Percentiles rank a stretch among this genome's conserved stretches.
Conservation (phyloP, 2,329 filamentous ascomycete species). For the Venturia oleaginea region DNA sequence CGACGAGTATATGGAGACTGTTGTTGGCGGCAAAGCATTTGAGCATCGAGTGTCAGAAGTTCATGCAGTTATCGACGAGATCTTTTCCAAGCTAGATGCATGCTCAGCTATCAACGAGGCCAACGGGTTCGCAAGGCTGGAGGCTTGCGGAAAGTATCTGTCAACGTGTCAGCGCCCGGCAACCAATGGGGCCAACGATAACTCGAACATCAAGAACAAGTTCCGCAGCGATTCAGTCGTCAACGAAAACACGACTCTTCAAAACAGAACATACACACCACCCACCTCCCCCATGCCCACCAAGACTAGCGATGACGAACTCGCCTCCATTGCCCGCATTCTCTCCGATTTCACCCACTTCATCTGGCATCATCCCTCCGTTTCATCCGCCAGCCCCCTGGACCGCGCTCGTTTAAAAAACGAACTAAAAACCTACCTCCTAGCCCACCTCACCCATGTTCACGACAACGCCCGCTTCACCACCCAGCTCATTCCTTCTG, state of each 20-base stretch:
- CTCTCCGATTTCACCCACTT: conserved; percentile 2
- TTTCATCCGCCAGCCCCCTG: neutral
- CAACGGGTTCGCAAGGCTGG: neutral
- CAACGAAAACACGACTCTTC: neutral
- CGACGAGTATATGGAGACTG: conserved; percentile 23
- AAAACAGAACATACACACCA: neutral
- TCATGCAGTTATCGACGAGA: neutral
- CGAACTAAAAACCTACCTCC: neutral
- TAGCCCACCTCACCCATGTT: neutral
- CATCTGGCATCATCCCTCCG: neutral
- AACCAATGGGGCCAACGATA: neutral
- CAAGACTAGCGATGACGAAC: neutral
- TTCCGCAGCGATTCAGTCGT: neutral
- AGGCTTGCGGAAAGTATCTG: neutral
- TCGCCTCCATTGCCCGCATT: neutral
- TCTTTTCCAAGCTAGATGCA: neutral
- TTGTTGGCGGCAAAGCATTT: conserved; percentile 14
- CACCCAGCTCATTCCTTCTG: neutral
- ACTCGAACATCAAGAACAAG: neutral
- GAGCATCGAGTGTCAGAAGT: neutral
- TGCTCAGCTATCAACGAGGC: neutral
- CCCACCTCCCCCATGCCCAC: neutral
- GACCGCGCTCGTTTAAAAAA: neutral
- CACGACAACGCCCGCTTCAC: neutral
- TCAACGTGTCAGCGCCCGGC: neutral